Evolutionary conservation across 345 rosid species (phyloP), one percentile per base, ranked within the genome.

Genomic region (Microcos paniculata): DNA sequence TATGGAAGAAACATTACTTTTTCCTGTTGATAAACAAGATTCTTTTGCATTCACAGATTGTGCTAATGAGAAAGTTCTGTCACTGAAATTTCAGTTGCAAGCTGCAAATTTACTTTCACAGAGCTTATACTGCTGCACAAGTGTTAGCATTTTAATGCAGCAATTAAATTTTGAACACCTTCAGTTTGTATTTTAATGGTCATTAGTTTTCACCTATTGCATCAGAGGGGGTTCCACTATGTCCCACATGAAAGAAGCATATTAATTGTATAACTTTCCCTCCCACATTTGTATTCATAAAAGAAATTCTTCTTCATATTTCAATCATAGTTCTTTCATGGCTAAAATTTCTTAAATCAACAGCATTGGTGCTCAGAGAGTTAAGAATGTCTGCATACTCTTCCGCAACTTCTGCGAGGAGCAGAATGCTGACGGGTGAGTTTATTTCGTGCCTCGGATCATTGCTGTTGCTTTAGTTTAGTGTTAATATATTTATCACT

Each of bases 331-430:
- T 15, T 46, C 9, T 35, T 40, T 71, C 15, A 57, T 71, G 56
- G 48, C 18, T 14, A 38, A 55, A 38, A 57, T 53, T 33, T 53
- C 48, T 62, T 19, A 45, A 59, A 65, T 65, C 6, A 46, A 24
- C 78, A 75, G 78, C 72, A 75, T 75, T 66, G 78, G 78, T 38
- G 78, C 78, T 23, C 78, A 75, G 57, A 75, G 72, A 75, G 78
- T 75, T 75, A 72, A 64, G 45, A 38, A 42, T 38, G 51, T 18
- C 64, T 75, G 78, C 55, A 53, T 65, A 35, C 16, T 40, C 62
- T 75, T 75, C 63, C 78, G 78, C 38, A 65, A 35, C 71, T 64
- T 40, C 53, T 75, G 78, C 15, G 71, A 75, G 31, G 72, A 65
- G 78, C 62, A 53, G 72, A 75, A 75, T 31, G 26, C 65, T 0